Conservation (phyloP, 2,329 filamentous ascomycete species). For the Penicillium psychrosexuale region DNA sequence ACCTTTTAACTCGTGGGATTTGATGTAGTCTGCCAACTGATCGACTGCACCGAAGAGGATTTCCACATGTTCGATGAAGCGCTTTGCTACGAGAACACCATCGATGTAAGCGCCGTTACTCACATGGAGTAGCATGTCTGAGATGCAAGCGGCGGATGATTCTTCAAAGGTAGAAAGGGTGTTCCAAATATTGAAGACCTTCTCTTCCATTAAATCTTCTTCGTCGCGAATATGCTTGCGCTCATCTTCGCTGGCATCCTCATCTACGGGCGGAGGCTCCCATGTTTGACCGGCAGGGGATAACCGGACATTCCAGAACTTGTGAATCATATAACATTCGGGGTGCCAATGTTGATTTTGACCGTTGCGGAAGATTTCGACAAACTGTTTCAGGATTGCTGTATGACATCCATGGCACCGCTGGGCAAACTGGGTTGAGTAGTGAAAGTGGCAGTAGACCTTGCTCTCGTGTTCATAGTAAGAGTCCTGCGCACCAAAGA, state of each 20-base stretch:
- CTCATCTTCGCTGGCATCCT: constrained; percentile 62
- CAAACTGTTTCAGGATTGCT: constrained; percentile 96
- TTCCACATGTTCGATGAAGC: constrained; percentile 94
- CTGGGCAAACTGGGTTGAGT: constrained; percentile 95
- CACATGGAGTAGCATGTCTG: constrained; percentile 96
- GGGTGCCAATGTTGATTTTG: constrained; percentile 99
- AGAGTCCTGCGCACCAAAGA: constrained; percentile 97
- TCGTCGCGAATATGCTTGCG: constrained; percentile 75
- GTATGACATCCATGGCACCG: constrained; percentile 95
- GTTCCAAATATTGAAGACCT: constrained; percentile 97
- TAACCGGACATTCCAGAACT: constrained; percentile 97
- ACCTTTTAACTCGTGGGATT: constrained; percentile 71
- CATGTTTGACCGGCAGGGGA: constrained; percentile 57
- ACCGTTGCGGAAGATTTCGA: constrained; percentile 96
- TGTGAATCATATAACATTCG: constrained; percentile 99
- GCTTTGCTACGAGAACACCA: constrained; percentile 89
- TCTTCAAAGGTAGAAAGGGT: constrained; percentile 96
- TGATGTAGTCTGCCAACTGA: constrained; percentile 72
- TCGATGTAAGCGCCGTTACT: constrained; percentile 97
- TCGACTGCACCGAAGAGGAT: constrained; percentile 88
- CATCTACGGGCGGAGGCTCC: constrained; percentile 46
- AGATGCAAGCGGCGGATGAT: constrained; percentile 95
- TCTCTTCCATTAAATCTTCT: constrained; percentile 95
- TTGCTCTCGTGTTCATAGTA: constrained; percentile 97
- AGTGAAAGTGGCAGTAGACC: constrained; percentile 98